A percentile compares a stretch with the other conserved stretches of the same genome.
Evolutionary conservation across 208 protist genomes (phyloP).

Genomic region (Crithidia brevicula): DNA sequence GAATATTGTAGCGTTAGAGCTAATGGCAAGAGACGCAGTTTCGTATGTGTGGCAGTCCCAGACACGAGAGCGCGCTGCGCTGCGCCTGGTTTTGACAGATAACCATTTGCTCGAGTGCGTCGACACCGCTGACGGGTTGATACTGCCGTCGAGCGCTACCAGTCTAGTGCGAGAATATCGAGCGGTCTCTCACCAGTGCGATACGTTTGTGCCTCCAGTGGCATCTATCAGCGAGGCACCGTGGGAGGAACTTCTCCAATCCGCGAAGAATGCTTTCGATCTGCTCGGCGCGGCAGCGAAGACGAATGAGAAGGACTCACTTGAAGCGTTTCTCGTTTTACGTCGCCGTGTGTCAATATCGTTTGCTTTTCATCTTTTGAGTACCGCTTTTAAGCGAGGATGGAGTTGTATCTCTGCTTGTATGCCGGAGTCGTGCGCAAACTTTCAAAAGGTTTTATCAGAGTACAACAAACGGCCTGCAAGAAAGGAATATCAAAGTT

Average conservation of each 20-base stretch:
- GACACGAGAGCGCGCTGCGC: neutral
- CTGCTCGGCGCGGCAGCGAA: neutral
- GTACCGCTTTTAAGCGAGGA: conserved; percentile 40
- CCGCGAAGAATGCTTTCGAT: neutral
- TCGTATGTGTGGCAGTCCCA: conserved; percentile 31
- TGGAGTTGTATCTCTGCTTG: conserved; percentile 40
- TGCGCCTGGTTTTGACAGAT: conserved; percentile 29
- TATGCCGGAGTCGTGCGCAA: conserved; percentile 14
- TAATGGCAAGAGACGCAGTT: conserved; percentile 7
- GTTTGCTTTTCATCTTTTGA: conserved; percentile 48
- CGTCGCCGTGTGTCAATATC: conserved; percentile 29
- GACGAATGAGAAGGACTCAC: neutral
- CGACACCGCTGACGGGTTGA: conserved; percentile 13
- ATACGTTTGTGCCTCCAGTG: neutral
- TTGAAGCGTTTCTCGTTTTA: conserved; percentile 7
- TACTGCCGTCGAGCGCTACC: conserved; percentile 5
- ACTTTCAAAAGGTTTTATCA: neutral
- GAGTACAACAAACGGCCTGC: too few relatives aligned
- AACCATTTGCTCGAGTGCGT: conserved; percentile 21
- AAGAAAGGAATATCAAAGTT: too few relatives aligned
- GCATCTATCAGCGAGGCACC: conserved; percentile 23
- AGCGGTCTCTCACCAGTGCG: neutral
- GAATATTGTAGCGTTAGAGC: conserved; percentile 20
- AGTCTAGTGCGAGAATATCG: conserved; percentile 1
- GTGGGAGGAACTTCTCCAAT: conserved; percentile 16